Evolutionary conservation across 345 rosid species (phyloP).

Genomic region (Firmiana major): DNA sequence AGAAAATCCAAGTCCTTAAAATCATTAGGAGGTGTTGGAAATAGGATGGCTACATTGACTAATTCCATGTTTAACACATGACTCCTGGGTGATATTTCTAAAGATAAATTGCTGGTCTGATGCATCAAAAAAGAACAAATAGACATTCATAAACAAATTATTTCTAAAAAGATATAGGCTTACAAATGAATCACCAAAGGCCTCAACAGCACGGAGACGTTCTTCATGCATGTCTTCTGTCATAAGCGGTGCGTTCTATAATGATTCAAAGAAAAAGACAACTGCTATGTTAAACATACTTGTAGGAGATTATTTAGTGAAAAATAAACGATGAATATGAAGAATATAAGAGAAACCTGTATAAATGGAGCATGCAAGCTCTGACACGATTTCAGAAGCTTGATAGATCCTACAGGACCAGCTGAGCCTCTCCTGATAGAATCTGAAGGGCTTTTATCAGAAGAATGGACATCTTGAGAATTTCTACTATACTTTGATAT

Average conservation of each 20-base stretch:
- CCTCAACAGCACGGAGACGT: slow-evolving; percentile 85
- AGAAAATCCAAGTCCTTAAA: background rate
- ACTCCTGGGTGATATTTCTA: background rate
- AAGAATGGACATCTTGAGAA: slow-evolving; percentile 29
- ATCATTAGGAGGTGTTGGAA: background rate
- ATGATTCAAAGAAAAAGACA: slow-evolving; percentile 9
- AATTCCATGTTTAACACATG: slow-evolving; percentile 3
- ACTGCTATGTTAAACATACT: background rate
- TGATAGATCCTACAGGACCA: slow-evolving; percentile 76
- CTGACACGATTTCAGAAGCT: slow-evolving; percentile 76
- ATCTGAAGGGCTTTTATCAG: slow-evolving; percentile 38
- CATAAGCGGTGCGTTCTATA: slow-evolving; percentile 86
- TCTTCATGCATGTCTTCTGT: slow-evolving; percentile 99
- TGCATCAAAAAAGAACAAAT: background rate
- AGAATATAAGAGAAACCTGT: slow-evolving; percentile 50
- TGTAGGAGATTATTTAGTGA: background rate
- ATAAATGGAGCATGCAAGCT: slow-evolving; percentile 94
- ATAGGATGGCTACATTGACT: background rate
- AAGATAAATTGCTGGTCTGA: background rate
- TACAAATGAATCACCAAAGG: slow-evolving; percentile 78
- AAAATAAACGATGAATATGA: slow-evolving; percentile 9
- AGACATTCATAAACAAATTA: background rate
- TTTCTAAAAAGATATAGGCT: slow-evolving; percentile 30
- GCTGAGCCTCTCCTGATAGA: slow-evolving; percentile 76
- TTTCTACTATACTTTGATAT: slow-evolving; percentile 22